Percentiles rank a stretch among this genome's conserved stretches.
phyloP scores from a whole-genome alignment of 2,329 filamentous ascomycete species.

The Phaeophleospora eucalypticola region DNA sequence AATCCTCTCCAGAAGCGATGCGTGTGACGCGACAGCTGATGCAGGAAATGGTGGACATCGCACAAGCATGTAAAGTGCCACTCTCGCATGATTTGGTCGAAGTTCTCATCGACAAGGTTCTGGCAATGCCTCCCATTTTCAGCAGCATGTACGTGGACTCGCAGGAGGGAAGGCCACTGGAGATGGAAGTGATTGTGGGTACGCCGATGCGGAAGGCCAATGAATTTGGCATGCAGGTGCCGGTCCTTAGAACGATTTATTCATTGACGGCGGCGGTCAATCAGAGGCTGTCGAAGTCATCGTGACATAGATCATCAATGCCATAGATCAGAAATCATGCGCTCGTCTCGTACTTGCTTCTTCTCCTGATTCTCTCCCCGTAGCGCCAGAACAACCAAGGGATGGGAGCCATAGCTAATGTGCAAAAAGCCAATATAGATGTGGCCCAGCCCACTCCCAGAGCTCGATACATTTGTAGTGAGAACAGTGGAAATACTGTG shows the following conservation, averaged over 20 bases:
- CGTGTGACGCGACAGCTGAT: slow-evolving; percentile 40
- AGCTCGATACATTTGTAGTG: slow-evolving; percentile 34
- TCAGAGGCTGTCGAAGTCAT: slow-evolving; percentile 14
- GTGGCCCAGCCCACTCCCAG: slow-evolving; percentile 42
- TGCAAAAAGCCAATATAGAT: slow-evolving; percentile 36
- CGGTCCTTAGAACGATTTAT: slow-evolving; percentile 39
- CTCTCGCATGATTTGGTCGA: slow-evolving; percentile 38
- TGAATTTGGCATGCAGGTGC: slow-evolving; percentile 38
- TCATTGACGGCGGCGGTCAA: slow-evolving; percentile 28
- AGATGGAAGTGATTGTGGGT: slow-evolving; percentile 47
- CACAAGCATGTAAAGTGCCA: slow-evolving; percentile 36
- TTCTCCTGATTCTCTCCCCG: slow-evolving; percentile 19
- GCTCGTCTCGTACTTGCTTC: slow-evolving; percentile 18
- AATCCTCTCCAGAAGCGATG: slow-evolving; percentile 38
- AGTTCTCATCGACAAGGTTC: slow-evolving; percentile 37
- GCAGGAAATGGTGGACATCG: slow-evolving; percentile 43
- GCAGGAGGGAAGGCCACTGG: slow-evolving; percentile 40
- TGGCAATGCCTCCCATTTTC: slow-evolving; percentile 38
- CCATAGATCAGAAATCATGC: slow-evolving; percentile 3
- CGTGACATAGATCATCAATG: not conserved
- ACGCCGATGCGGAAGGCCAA: slow-evolving; percentile 38
- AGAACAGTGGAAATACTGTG: slow-evolving; percentile 39
- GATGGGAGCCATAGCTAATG: slow-evolving; percentile 30
- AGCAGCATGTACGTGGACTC: slow-evolving; percentile 47
- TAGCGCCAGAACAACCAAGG: slow-evolving; percentile 29